Evolutionary conservation across 495 filamentous ascomycete species (phyloP), one percentile per base, ranked within the genome.

Genomic region (Penicillium simplicissimum): DNA sequence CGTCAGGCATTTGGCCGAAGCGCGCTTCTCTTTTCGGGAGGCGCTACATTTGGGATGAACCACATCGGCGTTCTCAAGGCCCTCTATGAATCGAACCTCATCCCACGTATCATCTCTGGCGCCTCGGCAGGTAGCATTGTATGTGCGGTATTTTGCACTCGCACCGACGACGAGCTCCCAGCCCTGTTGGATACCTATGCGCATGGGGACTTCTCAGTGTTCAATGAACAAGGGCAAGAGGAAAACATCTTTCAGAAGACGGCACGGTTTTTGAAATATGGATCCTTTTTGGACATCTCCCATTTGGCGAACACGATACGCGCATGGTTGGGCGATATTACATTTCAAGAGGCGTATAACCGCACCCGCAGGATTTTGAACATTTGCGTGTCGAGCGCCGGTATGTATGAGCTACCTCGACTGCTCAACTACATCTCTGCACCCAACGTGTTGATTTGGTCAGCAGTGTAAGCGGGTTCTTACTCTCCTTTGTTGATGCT

Each of bases 91-190:
- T 77, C 84, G 15, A 84, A 83, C 1, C 79, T 96, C 4, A 83
- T 97, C 2, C 94, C 94, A 8, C 86, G 93, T 19, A 95, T 98
- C 69, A 93, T 98, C 57, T 97, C 93, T 1, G 94, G 94, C 8
- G 90, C 93, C 0, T 96, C 92, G 1, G 94, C 94, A 3, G 94
- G 94, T n/a, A 94, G 91, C 61, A 97, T 98, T 49, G 91, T 97
- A 28, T 92, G 87, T 61, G 83, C 93, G 0, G 90, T 97, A 0
- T 78, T 96, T 45, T 96, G 94, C 73, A 90, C 88, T 1, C 84
- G 88, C 42, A 90, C 87, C 7, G 93, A 98, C 58, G 90, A 91
- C 33, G 93, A 97, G 71, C 84, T 97, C 2, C 90, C 91, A 1
- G 79, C 75, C 0, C 74, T 96, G 8, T 74, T 98, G 42, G 77